Evolutionary conservation across 306 rosid genomes (phyloP).

Genomic region (Fagus sylvatica): DNA sequence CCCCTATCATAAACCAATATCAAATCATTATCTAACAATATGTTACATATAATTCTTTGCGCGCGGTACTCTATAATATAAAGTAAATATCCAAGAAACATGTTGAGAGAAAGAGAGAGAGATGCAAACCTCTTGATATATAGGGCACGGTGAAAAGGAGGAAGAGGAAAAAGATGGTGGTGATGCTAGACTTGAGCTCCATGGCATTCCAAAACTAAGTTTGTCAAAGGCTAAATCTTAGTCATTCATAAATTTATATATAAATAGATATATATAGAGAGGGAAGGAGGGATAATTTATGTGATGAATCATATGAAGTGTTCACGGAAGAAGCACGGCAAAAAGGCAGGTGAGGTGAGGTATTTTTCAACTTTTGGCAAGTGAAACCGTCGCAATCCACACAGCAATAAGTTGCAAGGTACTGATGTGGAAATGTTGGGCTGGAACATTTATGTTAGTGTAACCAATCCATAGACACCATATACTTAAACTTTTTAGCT

Average conservation of each 20-base stretch:
- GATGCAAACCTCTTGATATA: conserved; percentile 42
- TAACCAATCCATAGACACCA: not conserved
- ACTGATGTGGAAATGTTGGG: conserved; percentile 49
- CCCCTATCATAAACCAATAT: conserved; percentile 32
- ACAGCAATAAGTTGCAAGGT: conserved; percentile 53
- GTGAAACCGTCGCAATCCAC: conserved; percentile 51
- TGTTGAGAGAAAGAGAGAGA: conserved; percentile 2
- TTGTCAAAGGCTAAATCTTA: not conserved
- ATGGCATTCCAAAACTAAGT: conserved; percentile 23
- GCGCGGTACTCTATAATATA: too few species aligned
- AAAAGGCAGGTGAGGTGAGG: conserved; percentile 4
- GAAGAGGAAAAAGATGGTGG: conserved; percentile 38
- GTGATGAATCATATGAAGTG: not conserved
- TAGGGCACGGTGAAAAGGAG: conserved; percentile 49
- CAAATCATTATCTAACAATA: not conserved
- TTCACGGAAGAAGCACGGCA: conserved; percentile 30
- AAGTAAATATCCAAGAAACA: not conserved
- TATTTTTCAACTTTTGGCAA: conserved; percentile 29
- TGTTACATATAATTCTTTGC: not conserved
- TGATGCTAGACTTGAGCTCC: conserved; percentile 56
- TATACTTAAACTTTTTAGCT: not conserved
- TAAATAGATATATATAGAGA: conserved; percentile 7
- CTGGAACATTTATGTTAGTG: conserved; percentile 49
- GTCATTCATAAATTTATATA: not conserved
- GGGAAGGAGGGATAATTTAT: not conserved